Evolutionary conservation across 345 rosid genomes (phyloP).

Genomic region (Trapa incisa): DNA sequence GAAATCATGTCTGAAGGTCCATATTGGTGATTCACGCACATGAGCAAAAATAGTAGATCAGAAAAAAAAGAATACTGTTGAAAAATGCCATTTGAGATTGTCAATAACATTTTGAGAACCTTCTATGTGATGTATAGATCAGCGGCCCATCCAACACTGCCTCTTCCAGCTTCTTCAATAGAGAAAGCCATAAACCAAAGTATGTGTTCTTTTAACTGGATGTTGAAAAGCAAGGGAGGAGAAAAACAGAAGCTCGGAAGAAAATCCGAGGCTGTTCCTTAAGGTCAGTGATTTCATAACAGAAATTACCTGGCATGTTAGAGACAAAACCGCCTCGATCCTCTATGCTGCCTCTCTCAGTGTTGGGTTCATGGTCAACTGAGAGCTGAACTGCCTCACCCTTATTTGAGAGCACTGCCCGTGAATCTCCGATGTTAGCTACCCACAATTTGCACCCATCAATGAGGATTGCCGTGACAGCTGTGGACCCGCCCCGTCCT

Average conservation of each 20-base stretch:
- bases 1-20: background rate
- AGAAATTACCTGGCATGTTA: constrained; percentile 55
- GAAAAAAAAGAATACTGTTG: background rate
- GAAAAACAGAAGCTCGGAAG: background rate
- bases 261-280: background rate
- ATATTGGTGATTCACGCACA: too few relatives aligned
- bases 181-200: background rate
- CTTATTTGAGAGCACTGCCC: constrained; percentile 44
- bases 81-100: background rate
- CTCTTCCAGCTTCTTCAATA: background rate
- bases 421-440: constrained; percentile 64
- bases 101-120: background rate
- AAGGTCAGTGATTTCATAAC: background rate
- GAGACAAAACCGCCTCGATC: constrained; percentile 61
- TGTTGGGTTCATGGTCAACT: constrained; percentile 56
- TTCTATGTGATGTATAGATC: too few relatives aligned
- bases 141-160: background rate
- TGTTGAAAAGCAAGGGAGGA: background rate
- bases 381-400: constrained; percentile 55
- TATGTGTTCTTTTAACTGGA: background rate
- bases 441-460: constrained; percentile 45
- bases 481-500: constrained; percentile 75
- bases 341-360: constrained; percentile 51
- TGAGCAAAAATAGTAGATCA: background rate
- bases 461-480: constrained; percentile 56